Evolutionary conservation across 129 eudicot species (phyloP), one percentile per base, ranked within the genome.

Genomic region (Calendula officinalis): DNA sequence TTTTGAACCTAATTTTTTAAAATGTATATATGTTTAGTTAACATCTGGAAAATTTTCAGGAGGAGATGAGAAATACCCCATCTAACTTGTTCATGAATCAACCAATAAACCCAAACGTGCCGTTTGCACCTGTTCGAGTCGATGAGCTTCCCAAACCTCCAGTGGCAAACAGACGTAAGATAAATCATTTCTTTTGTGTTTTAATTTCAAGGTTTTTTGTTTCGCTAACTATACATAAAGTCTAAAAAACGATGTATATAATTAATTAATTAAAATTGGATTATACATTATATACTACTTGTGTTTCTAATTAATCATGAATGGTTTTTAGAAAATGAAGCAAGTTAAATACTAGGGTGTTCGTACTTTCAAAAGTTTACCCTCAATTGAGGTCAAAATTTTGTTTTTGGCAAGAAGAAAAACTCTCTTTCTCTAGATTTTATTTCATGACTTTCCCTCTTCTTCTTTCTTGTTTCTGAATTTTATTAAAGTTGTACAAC

Each of bases 61-160:
- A 91, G 73, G 99, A 85, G 78, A 80, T 83, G 51, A 74, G 95
- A 64, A 79, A 60, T 62, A 37, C 72, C 11, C 77, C 90, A 5
- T 72, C 99, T 0, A 89, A 78, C 73, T 70, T 88, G 83, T 60
- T 88, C 70, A 69, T 85, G 42, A 91, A 85, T 75, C 96, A 83
- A 66, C 73, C 78, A 4, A 22, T 22, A 0, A 76, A 70, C 62
- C 84, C 86, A 4, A 75, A 75, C 48, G 96, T 83, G 17, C 36
- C 79, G 6, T 30, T 85, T 17, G 60, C 71, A 82, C 82, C 95
- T 0, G 60, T 88, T 56, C 83, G 89, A 49, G 60, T 88, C 9
- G 94, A 88, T 56, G 96, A 88, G 70, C 90, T 88, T 56, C 98
- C 95, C 0, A 88, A 83, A 78, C 91, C 95, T 56, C 95, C 96